Evolutionary conservation across 768 basidiomycete genomes (phyloP).

Genomic region (Antrodiella citrinella): DNA sequence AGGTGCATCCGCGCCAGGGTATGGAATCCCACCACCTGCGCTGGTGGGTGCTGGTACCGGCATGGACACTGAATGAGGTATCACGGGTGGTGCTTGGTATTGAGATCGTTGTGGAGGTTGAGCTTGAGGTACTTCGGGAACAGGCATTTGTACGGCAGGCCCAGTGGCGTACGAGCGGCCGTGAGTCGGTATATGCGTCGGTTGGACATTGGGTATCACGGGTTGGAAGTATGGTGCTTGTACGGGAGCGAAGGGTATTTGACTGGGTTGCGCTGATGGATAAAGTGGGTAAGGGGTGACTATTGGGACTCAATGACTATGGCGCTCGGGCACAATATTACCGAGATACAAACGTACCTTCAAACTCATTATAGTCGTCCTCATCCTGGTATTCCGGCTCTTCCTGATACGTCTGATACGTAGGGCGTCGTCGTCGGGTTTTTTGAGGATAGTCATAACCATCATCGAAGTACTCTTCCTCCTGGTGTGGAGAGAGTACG

Average conservation of each 20-base stretch:
- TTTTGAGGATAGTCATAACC: no score
- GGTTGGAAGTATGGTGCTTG: background rate
- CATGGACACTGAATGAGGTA: background rate
- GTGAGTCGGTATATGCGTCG: background rate
- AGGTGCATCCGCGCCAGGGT: background rate
- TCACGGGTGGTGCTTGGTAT: background rate
- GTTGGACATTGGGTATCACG: background rate
- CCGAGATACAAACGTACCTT: no score
- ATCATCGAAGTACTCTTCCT: no score
- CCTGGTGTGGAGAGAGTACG: no score
- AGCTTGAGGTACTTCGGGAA: background rate
- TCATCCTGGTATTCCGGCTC: background rate
- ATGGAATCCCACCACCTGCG: background rate
- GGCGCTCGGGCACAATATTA: no score
- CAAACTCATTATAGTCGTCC: background rate
- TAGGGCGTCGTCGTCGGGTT: no score
- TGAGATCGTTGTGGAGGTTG: background rate
- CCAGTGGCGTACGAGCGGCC: background rate
- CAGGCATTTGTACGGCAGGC: background rate
- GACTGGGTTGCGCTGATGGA: no score
- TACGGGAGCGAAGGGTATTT: background rate
- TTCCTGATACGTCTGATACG: no score
- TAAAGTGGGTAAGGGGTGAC: no score
- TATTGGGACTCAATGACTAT: no score
- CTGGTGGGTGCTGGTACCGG: background rate